phyloP scores from a whole-genome alignment of 495 filamentous ascomycete genomes.

The Rhypophila decipiens region DNA sequence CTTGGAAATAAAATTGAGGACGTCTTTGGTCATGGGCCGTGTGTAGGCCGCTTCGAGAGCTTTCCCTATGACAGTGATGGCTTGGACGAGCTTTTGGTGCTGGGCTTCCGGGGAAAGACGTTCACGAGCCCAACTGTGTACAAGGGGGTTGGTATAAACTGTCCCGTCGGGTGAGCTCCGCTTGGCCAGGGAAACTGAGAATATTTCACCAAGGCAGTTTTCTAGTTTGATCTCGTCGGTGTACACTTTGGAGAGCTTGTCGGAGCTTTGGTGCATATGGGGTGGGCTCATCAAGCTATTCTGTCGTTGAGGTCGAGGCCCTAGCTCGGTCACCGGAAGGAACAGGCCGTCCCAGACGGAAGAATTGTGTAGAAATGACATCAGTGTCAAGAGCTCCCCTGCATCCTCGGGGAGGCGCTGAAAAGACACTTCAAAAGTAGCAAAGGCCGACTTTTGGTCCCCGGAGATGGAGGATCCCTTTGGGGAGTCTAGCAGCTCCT shows the following conservation, averaged over 20 bases:
- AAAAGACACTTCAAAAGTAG: background rate
- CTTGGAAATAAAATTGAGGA: background rate
- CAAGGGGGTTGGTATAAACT: background rate
- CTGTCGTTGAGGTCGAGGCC: too few species aligned
- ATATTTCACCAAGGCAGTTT: background rate
- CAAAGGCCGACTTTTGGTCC: background rate
- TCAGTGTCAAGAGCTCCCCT: background rate
- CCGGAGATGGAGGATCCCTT: too few species aligned
- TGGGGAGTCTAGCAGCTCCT: too few species aligned
- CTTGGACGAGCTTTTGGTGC: background rate
- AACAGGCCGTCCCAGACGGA: background rate
- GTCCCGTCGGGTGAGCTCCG: background rate
- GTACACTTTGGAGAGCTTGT: background rate
- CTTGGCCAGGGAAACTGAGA: constrained; percentile 1
- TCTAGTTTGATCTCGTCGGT: background rate
- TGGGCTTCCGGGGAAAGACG: background rate
- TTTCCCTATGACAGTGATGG: background rate
- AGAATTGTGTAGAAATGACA: background rate
- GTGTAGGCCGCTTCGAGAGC: constrained; percentile 1
- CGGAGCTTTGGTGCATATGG: too few species aligned
- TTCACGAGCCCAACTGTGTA: background rate
- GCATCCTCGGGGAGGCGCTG: background rate
- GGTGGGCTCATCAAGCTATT: too few species aligned
- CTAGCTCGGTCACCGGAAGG: background rate
- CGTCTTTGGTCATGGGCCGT: background rate